Base-by-base conservation (phyloP, 306 rosid genomes). In the Calophaca sinica region DNA sequence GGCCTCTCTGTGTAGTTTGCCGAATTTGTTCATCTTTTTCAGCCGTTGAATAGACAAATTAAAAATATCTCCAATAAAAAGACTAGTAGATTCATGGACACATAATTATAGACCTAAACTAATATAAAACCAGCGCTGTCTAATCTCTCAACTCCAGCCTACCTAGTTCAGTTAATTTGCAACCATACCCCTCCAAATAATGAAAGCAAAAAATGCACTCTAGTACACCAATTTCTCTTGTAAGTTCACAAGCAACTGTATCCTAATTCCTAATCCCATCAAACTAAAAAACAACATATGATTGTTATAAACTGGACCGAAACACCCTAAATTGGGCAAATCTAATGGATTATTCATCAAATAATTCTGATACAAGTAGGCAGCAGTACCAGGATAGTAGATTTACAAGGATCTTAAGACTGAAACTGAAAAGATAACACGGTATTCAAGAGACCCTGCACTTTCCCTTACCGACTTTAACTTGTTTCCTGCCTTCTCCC, bases 1-100 rank as follows among this genome's bases (percentile, higher is more conserved):
- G 26, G 26, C 26, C 1, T 20, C 1, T 20, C 26, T 20, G 26
- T 20, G 26, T 20, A 20, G 26, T 20, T 20, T 20, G 26, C 26
- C 26, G 1, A 20, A 20, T 20, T 20, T 20, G 26, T 20, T 20
- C 26, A 20, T 20, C 26, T 20, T 20, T 20, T 20, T 20, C 26
- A 20, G 26, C 26, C 26, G 26, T 20, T 20, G 26, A 20, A 20
- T 20, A 20, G 26, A 20, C 26, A 20, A 20, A 20, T 20, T 20
- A 20, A 20, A 20, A 20, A 20, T 20, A 20, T 20, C 39, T 28
- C 53, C 35, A 32, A 58, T 60, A 2, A 14, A 67, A 63, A 12
- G 62, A n/a, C 29, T 31, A 42, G 52, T 9, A 5, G 67, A 15
- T 39, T 50, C 72, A 76, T 66, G 78, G 39, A 77, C 20, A 14